Conservation (phyloP, 441 rosid species). For the Jatropha podagrica region DNA sequence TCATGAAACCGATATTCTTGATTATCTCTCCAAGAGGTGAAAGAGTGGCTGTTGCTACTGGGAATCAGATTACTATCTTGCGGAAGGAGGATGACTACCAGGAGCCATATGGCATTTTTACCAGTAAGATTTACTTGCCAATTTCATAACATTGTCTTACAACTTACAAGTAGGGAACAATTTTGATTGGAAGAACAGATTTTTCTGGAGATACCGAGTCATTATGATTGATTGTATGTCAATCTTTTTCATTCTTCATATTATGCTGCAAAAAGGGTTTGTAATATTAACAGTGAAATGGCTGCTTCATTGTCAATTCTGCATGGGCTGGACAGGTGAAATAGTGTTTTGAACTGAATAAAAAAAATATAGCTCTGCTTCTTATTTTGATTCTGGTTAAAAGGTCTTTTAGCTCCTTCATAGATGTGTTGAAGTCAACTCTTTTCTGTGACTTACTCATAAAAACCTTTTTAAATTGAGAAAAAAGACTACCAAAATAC, state of each 20-base stretch:
- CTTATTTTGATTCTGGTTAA: not conserved
- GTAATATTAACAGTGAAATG: not conserved
- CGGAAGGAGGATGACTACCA: conserved; percentile 67
- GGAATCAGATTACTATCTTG: conserved; percentile 67
- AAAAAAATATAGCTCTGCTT: not conserved
- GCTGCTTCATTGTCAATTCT: not conserved
- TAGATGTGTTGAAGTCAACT: not conserved
- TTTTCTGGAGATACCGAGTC: not conserved
- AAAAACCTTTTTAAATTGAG: not conserved
- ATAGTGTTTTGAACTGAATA: not conserved
- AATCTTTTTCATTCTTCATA: not conserved
- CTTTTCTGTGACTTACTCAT: not conserved
- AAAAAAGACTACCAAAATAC: not conserved
- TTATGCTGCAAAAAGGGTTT: not conserved
- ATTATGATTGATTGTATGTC: not conserved
- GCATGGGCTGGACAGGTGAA: not conserved
- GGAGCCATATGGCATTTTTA: conserved; percentile 66
- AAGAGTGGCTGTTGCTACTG: conserved; percentile 81
- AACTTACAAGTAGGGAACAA: not conserved
- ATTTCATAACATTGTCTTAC: not conserved
- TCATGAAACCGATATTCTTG: conserved; percentile 48
- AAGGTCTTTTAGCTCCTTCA: not conserved
- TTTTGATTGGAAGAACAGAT: not conserved
- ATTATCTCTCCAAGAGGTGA: conserved; percentile 79
- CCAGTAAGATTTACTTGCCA: conserved; percentile 46